Base-by-base conservation (phyloP, 345 rosid genomes). In the Lepidium aucheri region DNA sequence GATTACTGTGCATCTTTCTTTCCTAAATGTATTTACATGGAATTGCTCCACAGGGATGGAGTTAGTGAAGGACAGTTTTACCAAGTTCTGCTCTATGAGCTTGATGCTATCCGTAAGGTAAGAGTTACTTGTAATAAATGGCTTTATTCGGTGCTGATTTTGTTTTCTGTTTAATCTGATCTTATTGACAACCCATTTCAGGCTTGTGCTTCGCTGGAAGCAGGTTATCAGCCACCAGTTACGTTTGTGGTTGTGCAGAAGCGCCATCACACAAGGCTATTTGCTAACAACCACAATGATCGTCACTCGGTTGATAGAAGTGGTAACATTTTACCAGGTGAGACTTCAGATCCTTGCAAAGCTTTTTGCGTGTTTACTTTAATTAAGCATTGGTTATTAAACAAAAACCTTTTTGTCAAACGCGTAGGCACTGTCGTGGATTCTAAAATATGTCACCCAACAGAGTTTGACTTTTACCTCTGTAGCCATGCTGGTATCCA, bases 401-500 rank as follows among this genome's bases (percentile, higher is more conserved):
- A 20, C 32, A n/a, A n/a, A n/a, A 18, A 20, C 32, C 5, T 13
- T 30, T 65, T 13, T 13, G 52, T 15, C 46, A 46, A 54, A 44
- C 3, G n/a, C 58, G 10, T 75, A 93, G 98, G 99, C 10, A 95
- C 99, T 8, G 99, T 95, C 0, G 97, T 95, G 43, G 99, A 95
- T 73, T 95, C 99, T 3, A 95, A 91, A 76, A 95, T 95, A 28
- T 91, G 99, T 69, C 99, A 91, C 65, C 99, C 99, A 4, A 95
- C 97, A 0, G 99, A 95, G 49, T 95, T 95, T 15, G 99, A 95
- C 73, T 95, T 95, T 46, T 95, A 95, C 50, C 86, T 95, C 3
- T 95, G 99, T 72, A 91, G 99, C 56, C 99, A 95, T 73, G 99
- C 99, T 42, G 99, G 99, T 16, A 95, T 95, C 76, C 91, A 88